Evolutionary conservation across 116 monocot genomes (phyloP), one percentile per base, ranked within the genome.

Genomic region (Dioscorea cayenensis): DNA sequence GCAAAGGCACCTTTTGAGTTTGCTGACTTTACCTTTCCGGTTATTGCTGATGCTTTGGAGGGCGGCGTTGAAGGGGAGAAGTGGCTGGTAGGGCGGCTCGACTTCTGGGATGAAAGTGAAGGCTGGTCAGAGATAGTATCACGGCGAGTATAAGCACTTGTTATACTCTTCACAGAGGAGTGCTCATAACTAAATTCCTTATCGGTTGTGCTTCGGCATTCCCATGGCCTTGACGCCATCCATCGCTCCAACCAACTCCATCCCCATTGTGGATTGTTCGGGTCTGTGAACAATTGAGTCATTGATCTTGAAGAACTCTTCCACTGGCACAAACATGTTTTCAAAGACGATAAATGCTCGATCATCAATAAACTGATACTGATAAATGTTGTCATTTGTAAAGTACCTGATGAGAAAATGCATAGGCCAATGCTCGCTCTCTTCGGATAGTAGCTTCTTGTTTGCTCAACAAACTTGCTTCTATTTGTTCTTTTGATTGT

Each of bases 241-340:
- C 94, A 94, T 19, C 94, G 90, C 80, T 94, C 94, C 50, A 90
- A 28, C 94, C 94, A 94, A 81, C 91, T 94, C 94, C 94, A 94
- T 13, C 94, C 94, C 94, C 94, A 94, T 49, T 90, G 86, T 3
- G 82, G 88, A 79, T 94, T 94, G 80, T 71, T 86, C 4, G 84
- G 88, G 52, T 94, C 88, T 62, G 80, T 84, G 69, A 94, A 94
- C 75, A 84, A 64, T 27, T 80, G 84, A 60, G 73, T 88, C 21
- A 65, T 72, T 12, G 84, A 74, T 38, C 84, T 88, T 11, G 91
- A 90, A 64, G 83, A 76, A 64, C 66, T 84, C 77, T 87, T 87
- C 87, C 87, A 83, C 87, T 87, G 72, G 60, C 27, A 49, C 14
- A 51, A 19, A 73, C 36, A 37, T 60, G 21, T 36, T 68, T 67